Evolutionary conservation across 345 rosid genomes (phyloP).

Genomic region (Carallia pectinifolia): DNA sequence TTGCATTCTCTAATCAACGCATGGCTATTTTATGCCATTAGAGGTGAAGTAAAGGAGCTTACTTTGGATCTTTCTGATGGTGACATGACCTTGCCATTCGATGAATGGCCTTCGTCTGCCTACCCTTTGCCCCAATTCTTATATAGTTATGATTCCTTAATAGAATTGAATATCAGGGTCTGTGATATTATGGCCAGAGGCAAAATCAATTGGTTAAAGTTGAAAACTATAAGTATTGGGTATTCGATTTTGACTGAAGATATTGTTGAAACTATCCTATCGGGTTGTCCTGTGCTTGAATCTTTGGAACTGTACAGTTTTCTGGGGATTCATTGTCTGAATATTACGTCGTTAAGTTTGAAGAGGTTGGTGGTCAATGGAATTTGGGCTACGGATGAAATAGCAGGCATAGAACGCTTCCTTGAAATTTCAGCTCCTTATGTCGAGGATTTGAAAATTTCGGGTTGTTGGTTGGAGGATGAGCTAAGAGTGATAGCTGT

Average conservation of each 20-base stretch:
- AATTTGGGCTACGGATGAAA: too few relatives aligned
- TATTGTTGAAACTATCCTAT: neutral
- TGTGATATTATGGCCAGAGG: neutral
- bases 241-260: neutral
- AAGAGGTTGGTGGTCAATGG: neutral
- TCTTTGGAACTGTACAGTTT: neutral
- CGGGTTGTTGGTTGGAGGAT: too few relatives aligned
- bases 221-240: neutral
- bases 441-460: conserved; percentile 1
- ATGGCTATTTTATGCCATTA: too few relatives aligned
- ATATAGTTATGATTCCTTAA: neutral
- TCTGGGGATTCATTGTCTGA: neutral
- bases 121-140: neutral
- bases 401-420: neutral
- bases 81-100: too few relatives aligned
- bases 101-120: too few relatives aligned
- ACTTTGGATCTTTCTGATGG: too few relatives aligned
- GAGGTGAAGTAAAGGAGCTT: too few relatives aligned
- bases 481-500: neutral
- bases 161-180: neutral
- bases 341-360: neutral
- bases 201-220: neutral
- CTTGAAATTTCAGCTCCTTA: conserved; percentile 5
- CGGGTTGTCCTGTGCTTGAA: conserved; percentile 2
- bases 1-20: too few relatives aligned